phyloP scores from a whole-genome alignment of 768 basidiomycete genomes.

The Mycena haematopus region DNA sequence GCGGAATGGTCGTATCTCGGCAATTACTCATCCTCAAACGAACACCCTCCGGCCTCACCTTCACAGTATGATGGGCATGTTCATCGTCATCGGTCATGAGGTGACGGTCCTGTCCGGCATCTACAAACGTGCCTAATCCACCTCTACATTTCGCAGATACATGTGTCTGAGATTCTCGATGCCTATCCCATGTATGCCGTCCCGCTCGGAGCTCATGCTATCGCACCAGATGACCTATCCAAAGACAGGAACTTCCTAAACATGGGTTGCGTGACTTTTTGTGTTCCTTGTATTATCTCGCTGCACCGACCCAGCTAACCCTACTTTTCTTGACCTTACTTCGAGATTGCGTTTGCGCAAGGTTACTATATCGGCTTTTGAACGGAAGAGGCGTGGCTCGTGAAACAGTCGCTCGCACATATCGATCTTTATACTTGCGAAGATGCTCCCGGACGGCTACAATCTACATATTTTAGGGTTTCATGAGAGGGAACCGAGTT shows the following conservation, averaged over 20 bases:
- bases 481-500: background rate
- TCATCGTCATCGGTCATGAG: background rate
- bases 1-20: too few species aligned
- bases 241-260: constrained; percentile 6
- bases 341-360: background rate
- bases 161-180: constrained; percentile 1
- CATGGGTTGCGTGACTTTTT: background rate
- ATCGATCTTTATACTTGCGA: background rate
- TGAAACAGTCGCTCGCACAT: background rate
- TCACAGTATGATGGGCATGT: constrained; percentile 40
- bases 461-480: background rate
- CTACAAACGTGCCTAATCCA: background rate
- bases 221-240: constrained; percentile 1
- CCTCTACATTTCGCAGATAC: background rate
- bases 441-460: background rate
- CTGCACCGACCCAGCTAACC: too few species aligned
- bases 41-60: too few species aligned
- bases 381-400: background rate
- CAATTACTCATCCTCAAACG: too few species aligned
- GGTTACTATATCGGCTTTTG: background rate
- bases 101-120: background rate
- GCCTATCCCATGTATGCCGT: background rate
- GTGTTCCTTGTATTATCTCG: background rate
- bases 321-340: too few species aligned
- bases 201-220: background rate